Percentiles rank a stretch among this genome's conserved stretches.
Conservation (phyloP, 83 land plant species). For the Isoetes engelmannii region DNA sequence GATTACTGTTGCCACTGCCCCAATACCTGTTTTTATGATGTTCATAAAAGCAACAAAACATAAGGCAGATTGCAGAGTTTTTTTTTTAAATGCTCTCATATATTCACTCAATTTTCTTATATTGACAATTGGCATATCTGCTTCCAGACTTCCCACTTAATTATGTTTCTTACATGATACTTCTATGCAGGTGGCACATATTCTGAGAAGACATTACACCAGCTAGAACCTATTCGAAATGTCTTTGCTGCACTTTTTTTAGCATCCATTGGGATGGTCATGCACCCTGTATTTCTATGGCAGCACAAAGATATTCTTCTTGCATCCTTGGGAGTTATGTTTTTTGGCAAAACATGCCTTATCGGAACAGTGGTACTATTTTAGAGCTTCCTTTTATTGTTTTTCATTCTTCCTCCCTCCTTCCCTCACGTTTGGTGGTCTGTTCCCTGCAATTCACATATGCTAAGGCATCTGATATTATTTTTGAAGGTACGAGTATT, state of each 20-base stretch:
- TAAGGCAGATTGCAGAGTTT: no score
- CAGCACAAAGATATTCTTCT: constrained; percentile 16
- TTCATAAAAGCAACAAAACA: no score
- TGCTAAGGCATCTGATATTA: background rate
- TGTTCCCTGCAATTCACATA: background rate
- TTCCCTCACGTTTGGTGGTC: no score
- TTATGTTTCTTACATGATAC: no score
- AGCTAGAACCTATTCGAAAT: constrained; percentile 8
- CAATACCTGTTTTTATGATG: no score
- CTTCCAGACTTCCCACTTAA: no score
- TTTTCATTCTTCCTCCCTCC: background rate
- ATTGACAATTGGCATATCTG: no score
- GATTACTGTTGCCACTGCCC: no score
- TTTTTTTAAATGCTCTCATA: no score
- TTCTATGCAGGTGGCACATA: constrained; percentile 3
- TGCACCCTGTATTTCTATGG: constrained; percentile 14
- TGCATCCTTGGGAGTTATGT: constrained; percentile 7
- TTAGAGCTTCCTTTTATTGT: background rate
- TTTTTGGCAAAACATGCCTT: constrained; percentile 14
- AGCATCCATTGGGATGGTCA: constrained; percentile 19
- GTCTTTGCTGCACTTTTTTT: constrained; percentile 11
- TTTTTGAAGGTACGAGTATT: constrained; percentile 10
- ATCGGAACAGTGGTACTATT: constrained; percentile 7
- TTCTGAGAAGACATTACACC: constrained; percentile 12
- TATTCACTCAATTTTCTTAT: no score